Evolutionary conservation across 371 early-diverging fungal genomes (phyloP).

Genomic region (Nematocida sp.): DNA sequence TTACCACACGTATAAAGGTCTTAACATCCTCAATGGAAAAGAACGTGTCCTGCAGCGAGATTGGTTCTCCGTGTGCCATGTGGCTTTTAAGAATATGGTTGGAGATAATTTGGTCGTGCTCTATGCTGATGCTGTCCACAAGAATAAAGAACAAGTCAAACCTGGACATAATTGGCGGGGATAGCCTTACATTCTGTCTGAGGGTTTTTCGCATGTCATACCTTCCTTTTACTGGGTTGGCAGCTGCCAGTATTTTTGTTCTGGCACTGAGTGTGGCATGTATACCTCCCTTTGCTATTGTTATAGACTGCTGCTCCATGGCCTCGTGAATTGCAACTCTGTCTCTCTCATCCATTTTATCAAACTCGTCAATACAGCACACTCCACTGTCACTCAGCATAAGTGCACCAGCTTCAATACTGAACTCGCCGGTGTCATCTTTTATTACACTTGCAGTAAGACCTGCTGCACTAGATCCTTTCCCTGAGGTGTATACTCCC

Average conservation of each 20-base stretch:
- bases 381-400: constrained; percentile 97
- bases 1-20: constrained; percentile 63
- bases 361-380: constrained; percentile 98
- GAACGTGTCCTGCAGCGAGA: not conserved
- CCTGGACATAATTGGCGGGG: constrained; percentile 96
- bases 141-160: constrained; percentile 98
- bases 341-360: constrained; percentile 95
- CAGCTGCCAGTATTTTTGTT: constrained; percentile 70
- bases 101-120: constrained; percentile 84
- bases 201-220: constrained; percentile 70
- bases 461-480: constrained; percentile 96
- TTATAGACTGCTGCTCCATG: constrained; percentile 99
- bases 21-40: constrained; percentile 65
- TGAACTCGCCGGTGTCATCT: constrained; percentile 97
- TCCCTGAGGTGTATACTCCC: constrained; percentile 92
- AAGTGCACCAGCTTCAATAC: constrained; percentile 97
- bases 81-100: constrained; percentile 88
- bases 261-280: constrained; percentile 73
- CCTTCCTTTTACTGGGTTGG: constrained; percentile 71
- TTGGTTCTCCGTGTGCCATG: constrained; percentile 65
- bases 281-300: constrained; percentile 97
- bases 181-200: constrained; percentile 90
- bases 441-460: constrained; percentile 93
- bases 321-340: constrained; percentile 99
- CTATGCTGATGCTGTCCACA: constrained; percentile 85